Evolutionary conservation across 2,329 filamentous ascomycete species (phyloP).

Genomic region (Cordyceps farinosa): DNA sequence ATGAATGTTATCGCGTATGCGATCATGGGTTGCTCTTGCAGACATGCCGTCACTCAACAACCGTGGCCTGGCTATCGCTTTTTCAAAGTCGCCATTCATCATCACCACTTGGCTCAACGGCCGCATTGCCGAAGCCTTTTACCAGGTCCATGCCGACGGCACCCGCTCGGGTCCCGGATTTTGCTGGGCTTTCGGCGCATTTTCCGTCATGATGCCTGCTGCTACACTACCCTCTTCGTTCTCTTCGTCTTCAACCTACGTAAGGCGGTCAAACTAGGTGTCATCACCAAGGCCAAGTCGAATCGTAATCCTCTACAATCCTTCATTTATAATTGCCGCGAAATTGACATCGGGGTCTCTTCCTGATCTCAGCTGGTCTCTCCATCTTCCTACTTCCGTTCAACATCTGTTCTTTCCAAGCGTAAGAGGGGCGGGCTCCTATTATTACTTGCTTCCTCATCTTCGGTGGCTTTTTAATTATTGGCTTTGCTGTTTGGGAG

Average conservation of each 20-base stretch:
- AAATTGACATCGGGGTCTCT: slow-evolving; percentile 54
- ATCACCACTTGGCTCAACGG: slow-evolving; percentile 60
- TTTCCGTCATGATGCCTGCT: slow-evolving; percentile 58
- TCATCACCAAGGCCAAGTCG: slow-evolving; percentile 31
- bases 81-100: slow-evolving; percentile 31
- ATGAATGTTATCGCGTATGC: slow-evolving; percentile 52
- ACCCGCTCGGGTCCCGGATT: slow-evolving; percentile 46
- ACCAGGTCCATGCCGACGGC: neutral
- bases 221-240: slow-evolving; percentile 54
- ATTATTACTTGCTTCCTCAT: slow-evolving; percentile 51
- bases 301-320: slow-evolving; percentile 33
- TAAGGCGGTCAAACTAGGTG: slow-evolving; percentile 48
- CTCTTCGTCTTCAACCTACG: slow-evolving; percentile 50
- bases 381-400: slow-evolving; percentile 57
- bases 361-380: slow-evolving; percentile 49
- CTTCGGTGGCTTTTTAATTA: slow-evolving; percentile 52
- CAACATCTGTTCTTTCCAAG: slow-evolving; percentile 41
- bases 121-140: slow-evolving; percentile 49
- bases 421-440: slow-evolving; percentile 42
- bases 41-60: slow-evolving; percentile 45
- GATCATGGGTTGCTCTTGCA: slow-evolving; percentile 57
- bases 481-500: slow-evolving; percentile 52
- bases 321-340: slow-evolving; percentile 46
- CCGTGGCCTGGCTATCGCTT: slow-evolving; percentile 29
- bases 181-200: slow-evolving; percentile 63